Conservation (phyloP, 106 monocot genomes). For the Apostasia ramifera region DNA sequence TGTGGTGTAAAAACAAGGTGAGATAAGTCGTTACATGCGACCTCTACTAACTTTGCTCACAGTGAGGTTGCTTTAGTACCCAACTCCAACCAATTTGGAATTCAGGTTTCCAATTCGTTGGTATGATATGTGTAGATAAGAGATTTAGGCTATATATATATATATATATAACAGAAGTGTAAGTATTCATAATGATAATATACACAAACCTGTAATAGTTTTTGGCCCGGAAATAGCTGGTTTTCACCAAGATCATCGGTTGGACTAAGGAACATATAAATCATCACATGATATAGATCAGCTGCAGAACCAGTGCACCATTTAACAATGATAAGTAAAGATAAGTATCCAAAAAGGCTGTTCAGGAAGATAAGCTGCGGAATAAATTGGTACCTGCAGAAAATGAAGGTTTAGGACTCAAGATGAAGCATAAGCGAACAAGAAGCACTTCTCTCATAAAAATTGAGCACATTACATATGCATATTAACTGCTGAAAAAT, state of each 20-base stretch:
- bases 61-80: too few species aligned
- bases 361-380: constrained; percentile 96
- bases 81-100: too few species aligned
- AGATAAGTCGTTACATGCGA: too few species aligned
- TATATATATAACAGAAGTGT: not conserved
- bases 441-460: too few species aligned
- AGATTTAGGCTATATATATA: too few species aligned
- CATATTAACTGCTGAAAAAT: too few species aligned
- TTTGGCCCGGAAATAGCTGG: constrained; percentile 90
- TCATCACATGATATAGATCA: constrained; percentile 99
- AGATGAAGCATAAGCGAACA: too few species aligned
- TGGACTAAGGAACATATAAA: constrained; percentile 99
- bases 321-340: constrained; percentile 84
- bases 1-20: too few species aligned
- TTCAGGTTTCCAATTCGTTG: too few species aligned
- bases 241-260: constrained; percentile 98
- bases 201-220: constrained; percentile 59
- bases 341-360: constrained; percentile 93
- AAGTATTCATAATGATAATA: not conserved
- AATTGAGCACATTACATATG: too few species aligned
- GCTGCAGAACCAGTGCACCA: constrained; percentile 94
- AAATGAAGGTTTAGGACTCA: not conserved
- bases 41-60: too few species aligned
- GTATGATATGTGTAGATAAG: too few species aligned
- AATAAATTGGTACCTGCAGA: constrained; percentile 78